Conservation (phyloP, 345 rosid species). For the Acer yangbiense region DNA sequence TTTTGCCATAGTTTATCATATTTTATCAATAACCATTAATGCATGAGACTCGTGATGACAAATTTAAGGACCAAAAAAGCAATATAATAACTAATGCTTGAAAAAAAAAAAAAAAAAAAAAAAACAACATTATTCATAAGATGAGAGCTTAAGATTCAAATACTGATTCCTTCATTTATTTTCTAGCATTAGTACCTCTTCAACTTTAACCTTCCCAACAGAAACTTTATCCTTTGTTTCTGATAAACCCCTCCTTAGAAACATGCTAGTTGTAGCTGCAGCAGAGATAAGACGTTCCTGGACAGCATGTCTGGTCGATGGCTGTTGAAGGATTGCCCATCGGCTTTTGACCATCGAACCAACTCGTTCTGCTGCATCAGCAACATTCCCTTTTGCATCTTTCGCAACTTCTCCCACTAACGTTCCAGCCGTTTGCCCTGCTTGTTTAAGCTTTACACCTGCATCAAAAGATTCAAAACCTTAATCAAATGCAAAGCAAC, state of each 20-base stretch:
- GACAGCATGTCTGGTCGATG: constrained; percentile 76
- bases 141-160: not conserved
- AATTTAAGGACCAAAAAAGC: not conserved
- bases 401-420: constrained; percentile 85
- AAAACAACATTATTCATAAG: not conserved
- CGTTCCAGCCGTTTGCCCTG: constrained; percentile 78
- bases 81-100: not conserved
- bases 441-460: constrained; percentile 88
- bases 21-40: not conserved
- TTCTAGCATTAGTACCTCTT: constrained; percentile 63
- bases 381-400: constrained; percentile 88
- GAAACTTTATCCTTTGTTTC: constrained; percentile 90
- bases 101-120: not conserved
- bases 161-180: not conserved
- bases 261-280: constrained; percentile 85
- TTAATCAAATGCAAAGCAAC: constrained; percentile 15
- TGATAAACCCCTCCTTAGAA: constrained; percentile 78
- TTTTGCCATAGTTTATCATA: not conserved
- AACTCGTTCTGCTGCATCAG: constrained; percentile 83
- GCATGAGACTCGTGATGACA: not conserved
- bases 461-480: constrained; percentile 29
- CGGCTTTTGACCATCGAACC: constrained; percentile 70
- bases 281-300: constrained; percentile 82
- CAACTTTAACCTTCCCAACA: constrained; percentile 88
- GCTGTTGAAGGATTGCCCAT: constrained; percentile 86